Evolutionary conservation across 106 monocot species (phyloP).

Genomic region (Apostasia ramifera): DNA sequence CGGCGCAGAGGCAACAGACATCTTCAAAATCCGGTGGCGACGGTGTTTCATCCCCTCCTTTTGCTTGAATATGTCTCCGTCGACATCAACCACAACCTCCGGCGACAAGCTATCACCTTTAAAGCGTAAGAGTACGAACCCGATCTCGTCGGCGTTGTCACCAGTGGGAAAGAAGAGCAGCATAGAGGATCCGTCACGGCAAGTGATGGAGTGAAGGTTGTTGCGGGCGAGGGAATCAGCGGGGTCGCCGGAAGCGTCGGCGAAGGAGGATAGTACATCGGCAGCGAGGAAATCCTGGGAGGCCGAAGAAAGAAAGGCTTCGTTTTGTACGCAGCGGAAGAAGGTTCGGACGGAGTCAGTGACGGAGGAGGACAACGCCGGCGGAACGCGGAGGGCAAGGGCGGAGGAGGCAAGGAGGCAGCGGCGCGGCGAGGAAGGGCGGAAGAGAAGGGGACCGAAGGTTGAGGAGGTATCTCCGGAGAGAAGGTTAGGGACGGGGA

Average conservation of each 20-base stretch:
- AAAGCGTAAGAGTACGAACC: conserved; percentile 20
- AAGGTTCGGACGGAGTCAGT: conserved; percentile 7
- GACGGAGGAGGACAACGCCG: background rate
- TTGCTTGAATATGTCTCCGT: conserved; percentile 23
- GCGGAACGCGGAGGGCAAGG: background rate
- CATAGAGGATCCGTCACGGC: conserved; percentile 6
- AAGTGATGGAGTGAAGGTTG: conserved; percentile 27
- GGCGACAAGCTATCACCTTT: background rate
- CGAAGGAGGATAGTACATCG: background rate
- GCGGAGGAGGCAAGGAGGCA: conserved; percentile 3
- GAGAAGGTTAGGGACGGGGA: background rate
- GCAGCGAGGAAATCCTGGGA: conserved; percentile 7
- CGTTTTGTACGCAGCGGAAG: background rate
- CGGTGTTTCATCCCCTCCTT: conserved; percentile 36
- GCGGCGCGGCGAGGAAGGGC: background rate
- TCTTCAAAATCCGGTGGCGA: conserved; percentile 39
- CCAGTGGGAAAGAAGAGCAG: conserved; percentile 68
- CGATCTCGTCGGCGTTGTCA: conserved; percentile 43
- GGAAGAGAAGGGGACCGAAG: background rate
- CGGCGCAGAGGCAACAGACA: conserved; percentile 12
- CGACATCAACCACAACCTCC: conserved; percentile 1
- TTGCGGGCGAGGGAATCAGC: conserved; percentile 9
- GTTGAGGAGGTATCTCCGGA: background rate
- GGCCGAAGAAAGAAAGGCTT: conserved; percentile 9
- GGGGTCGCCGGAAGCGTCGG: background rate